These are phyloP conservation scores for Aspergillus phoenicis DNA, from an alignment of 2,329 filamentous ascomycete genomes.

Conservation along the genomic window DNA sequence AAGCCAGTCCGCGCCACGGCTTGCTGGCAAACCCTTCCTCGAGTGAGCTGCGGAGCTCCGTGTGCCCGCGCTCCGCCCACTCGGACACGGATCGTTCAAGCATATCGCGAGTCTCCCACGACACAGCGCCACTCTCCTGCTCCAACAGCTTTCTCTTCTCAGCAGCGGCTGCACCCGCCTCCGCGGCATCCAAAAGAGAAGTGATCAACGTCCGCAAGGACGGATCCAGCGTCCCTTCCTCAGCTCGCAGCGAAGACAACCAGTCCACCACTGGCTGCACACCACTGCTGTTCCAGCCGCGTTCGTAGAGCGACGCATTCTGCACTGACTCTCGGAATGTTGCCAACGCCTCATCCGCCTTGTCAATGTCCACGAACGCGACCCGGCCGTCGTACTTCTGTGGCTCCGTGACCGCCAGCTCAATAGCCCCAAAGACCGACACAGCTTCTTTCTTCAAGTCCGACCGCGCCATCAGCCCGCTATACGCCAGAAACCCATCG, in stretches of 20 bases:
- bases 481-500: constrained; percentile 58
- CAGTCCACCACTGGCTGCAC: constrained; percentile 67
- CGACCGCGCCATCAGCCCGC: constrained; percentile 34
- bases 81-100: constrained; percentile 64
- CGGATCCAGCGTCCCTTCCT: constrained; percentile 61
- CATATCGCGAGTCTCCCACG: constrained; percentile 47
- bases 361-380: constrained; percentile 64
- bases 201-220: constrained; percentile 67
- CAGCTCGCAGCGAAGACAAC: constrained; percentile 49
- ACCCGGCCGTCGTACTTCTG: constrained; percentile 30
- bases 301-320: constrained; percentile 72
- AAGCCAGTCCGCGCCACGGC: constrained; percentile 77
- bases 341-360: constrained; percentile 64
- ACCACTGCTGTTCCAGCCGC: constrained; percentile 72
- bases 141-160: constrained; percentile 33
- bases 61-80: constrained; percentile 81
- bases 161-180: constrained; percentile 32
- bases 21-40: constrained; percentile 74
- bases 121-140: constrained; percentile 39
- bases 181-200: constrained; percentile 60
- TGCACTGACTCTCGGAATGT: constrained; percentile 69
- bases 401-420: constrained; percentile 51
- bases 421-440: constrained; percentile 42
- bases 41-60: constrained; percentile 78
- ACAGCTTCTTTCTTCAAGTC: constrained; percentile 33